These are phyloP conservation scores for Jatropha curcas DNA, from an alignment of 345 rosid species.

Conservation along the genomic window DNA sequence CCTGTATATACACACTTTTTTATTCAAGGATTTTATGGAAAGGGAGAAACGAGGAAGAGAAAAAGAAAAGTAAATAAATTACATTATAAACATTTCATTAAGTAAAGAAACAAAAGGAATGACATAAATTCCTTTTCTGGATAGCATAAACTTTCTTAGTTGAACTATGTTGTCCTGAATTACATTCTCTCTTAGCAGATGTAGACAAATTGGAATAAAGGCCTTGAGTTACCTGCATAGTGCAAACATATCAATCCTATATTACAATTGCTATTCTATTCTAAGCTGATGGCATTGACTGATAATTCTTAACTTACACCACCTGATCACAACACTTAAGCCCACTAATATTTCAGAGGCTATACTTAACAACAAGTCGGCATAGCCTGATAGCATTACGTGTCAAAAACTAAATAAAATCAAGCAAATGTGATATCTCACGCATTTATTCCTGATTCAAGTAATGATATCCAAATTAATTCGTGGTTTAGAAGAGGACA, in stretches of 20 bases:
- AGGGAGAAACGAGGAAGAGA: background rate
- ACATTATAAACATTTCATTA: background rate
- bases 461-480: background rate
- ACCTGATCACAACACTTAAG: background rate
- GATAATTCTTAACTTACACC: background rate
- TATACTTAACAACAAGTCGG: background rate
- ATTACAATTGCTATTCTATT: background rate
- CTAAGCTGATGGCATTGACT: background rate
- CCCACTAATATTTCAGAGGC: background rate
- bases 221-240: background rate
- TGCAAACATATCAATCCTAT: background rate
- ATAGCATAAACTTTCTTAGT: background rate
- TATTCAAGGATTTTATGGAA: background rate
- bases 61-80: background rate
- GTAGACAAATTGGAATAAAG: background rate
- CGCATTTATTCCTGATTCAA: background rate
- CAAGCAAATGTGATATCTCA: background rate
- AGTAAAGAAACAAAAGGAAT: background rate
- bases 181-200: background rate
- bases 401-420: background rate
- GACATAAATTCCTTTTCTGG: background rate
- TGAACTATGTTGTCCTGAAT: background rate
- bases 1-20: background rate
- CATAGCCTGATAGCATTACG: too few relatives aligned
- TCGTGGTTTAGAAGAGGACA: background rate